Percentiles rank a stretch among this genome's conserved stretches.
These are phyloP conservation scores for Cryptococcus depauperatus DNA, from an alignment of 1,284 basidiomycete species.

Conservation along the genomic window DNA sequence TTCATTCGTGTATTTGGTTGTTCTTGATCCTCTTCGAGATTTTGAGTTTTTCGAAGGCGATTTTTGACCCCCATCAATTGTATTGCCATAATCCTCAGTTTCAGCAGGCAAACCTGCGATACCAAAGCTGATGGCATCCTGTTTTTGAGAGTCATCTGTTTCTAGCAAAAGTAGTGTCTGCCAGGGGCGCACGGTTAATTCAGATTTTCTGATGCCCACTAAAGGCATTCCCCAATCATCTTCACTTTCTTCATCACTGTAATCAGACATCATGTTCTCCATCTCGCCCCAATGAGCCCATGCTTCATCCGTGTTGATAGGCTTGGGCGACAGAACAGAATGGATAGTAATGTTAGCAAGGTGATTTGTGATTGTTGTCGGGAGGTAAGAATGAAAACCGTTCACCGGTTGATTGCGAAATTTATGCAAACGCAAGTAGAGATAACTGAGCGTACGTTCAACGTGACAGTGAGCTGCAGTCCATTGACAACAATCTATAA, in stretches of 20 bases:
- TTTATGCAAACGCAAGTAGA: conserved; percentile 49
- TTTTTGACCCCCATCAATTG: background rate
- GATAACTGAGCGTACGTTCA: conserved; percentile 61
- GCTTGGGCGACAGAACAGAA: conserved; percentile 68
- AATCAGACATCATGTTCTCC: conserved; percentile 47
- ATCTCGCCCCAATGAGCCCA: conserved; percentile 46
- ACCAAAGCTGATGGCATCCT: conserved; percentile 18
- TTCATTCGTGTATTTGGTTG: conserved; percentile 8
- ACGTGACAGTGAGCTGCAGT: conserved; percentile 57
- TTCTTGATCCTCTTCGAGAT: conserved; percentile 22
- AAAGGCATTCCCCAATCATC: conserved; percentile 48
- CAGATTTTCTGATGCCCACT: conserved; percentile 30
- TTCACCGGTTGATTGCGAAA: conserved; percentile 56
- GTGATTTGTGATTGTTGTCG: conserved; percentile 61
- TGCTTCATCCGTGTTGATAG: conserved; percentile 53
- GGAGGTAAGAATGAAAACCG: conserved; percentile 45
- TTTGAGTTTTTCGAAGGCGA: conserved; percentile 1
- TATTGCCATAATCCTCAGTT: conserved; percentile 2
- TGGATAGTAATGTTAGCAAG: conserved; percentile 68
- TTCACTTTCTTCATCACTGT: conserved; percentile 27
- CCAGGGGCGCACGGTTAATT: conserved; percentile 66
- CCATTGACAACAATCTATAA: conserved; percentile 28
- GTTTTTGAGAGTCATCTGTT: conserved; percentile 19
- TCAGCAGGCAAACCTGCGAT: conserved; percentile 16
- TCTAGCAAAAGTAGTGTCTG: conserved; percentile 71